These are phyloP conservation scores for Xylariales sp. DNA, from an alignment of 2,329 filamentous ascomycete species.

Conservation along the genomic window DNA sequence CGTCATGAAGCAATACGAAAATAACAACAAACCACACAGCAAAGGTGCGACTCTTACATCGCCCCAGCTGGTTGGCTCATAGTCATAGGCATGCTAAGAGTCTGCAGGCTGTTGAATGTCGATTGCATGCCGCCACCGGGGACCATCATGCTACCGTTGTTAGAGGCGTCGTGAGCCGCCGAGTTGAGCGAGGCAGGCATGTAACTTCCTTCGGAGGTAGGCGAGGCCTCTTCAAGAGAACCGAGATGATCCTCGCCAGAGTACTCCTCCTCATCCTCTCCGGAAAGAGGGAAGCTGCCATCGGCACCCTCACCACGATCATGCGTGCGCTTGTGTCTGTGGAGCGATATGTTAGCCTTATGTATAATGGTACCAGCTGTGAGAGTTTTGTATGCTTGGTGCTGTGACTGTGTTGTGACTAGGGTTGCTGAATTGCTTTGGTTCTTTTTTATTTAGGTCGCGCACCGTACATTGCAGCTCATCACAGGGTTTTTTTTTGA, in stretches of 20 bases:
- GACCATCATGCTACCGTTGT: constrained; percentile 21
- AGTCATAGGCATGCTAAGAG: constrained; percentile 61
- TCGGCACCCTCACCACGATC: constrained; percentile 61
- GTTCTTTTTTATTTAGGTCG: constrained; percentile 21
- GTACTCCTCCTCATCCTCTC: constrained; percentile 81
- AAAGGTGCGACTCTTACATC: constrained; percentile 18
- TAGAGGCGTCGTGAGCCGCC: constrained; percentile 30
- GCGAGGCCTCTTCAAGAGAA: constrained; percentile 74
- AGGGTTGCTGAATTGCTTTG: constrained; percentile 20
- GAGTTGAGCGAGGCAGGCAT: constrained; percentile 47
- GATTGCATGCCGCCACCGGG: constrained; percentile 24
- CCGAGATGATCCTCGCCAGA: constrained; percentile 80
- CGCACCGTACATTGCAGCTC: constrained; percentile 35
- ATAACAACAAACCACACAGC: constrained; percentile 9
- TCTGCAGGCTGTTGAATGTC: constrained; percentile 54
- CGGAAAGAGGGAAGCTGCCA: constrained; percentile 58
- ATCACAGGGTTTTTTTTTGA: constrained; percentile 32
- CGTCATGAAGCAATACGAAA: constrained; percentile 15
- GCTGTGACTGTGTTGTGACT: constrained; percentile 28
- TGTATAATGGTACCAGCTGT: not conserved
- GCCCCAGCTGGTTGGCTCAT: constrained; percentile 50
- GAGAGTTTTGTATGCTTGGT: constrained; percentile 11
- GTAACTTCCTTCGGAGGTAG: constrained; percentile 65
- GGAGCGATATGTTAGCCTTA: constrained; percentile 34
- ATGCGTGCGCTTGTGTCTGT: constrained; percentile 78